A percentile compares a stretch with the other conserved stretches of the same genome.
Conservation (phyloP, 331 rosid genomes). For the Dryas integrifolia region DNA sequence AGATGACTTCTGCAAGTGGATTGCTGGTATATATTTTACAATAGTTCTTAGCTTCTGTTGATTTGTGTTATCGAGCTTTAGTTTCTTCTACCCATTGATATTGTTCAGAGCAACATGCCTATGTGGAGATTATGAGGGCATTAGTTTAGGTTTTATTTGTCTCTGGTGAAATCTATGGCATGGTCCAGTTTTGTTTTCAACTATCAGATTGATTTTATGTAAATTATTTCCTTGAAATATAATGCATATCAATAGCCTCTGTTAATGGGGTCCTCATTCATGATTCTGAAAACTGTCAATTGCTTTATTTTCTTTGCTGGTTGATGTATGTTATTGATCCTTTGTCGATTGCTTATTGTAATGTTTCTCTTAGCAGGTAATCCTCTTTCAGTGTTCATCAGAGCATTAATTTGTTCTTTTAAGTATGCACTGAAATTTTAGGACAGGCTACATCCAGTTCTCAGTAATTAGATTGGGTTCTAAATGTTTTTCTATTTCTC, state of each 20-base stretch:
- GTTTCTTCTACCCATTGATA: not conserved
- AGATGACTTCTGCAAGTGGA: slow-evolving; percentile 1
- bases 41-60: slow-evolving; percentile 14
- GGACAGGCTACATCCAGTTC: not conserved
- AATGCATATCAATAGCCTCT: not conserved
- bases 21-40: not conserved
- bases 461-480: not conserved
- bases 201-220: slow-evolving; percentile 11
- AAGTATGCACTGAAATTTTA: not conserved
- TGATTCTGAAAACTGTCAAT: not conserved
- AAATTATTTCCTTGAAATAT: slow-evolving; percentile 4
- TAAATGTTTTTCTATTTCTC: too few relatives aligned
- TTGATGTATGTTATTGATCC: not conserved
- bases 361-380: slow-evolving; percentile 9
- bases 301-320: not conserved
- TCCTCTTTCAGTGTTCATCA: slow-evolving; percentile 5
- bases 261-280: not conserved
- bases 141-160: slow-evolving; percentile 1
- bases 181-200: slow-evolving; percentile 10
- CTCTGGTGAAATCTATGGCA: slow-evolving; percentile 2
- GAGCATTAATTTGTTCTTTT: not conserved
- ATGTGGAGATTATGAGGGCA: not conserved
- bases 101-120: not conserved
- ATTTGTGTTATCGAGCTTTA: slow-evolving; percentile 1
- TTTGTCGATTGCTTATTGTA: slow-evolving; percentile 16